Percentiles rank a stretch among this genome's conserved stretches.
phyloP scores from a whole-genome alignment of 2,329 filamentous ascomycete genomes.

The Pseudopithomyces chartarum region DNA sequence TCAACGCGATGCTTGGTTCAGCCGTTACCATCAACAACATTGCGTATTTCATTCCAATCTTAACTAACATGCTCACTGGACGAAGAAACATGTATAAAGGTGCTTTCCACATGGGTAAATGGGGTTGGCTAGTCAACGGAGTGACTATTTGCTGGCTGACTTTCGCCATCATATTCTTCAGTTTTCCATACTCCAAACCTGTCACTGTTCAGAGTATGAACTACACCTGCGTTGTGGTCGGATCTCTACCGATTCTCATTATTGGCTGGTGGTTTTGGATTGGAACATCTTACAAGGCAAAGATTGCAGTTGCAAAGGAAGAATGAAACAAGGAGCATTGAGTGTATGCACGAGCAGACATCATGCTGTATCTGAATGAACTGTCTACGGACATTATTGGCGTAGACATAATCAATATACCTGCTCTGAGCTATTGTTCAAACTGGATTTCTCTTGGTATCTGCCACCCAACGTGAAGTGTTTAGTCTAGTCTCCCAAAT shows the following conservation, averaged over 20 bases:
- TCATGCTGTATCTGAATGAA: too few species aligned
- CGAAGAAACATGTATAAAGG: constrained; percentile 14
- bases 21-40: constrained; percentile 16
- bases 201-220: constrained; percentile 11
- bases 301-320: constrained; percentile 3
- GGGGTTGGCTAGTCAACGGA: constrained; percentile 10
- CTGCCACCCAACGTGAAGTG: too few species aligned
- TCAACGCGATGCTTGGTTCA: constrained; percentile 14
- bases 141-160: constrained; percentile 14
- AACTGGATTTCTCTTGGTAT: too few species aligned
- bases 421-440: too few species aligned
- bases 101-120: constrained; percentile 13
- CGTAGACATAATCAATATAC: too few species aligned
- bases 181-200: constrained; percentile 13
- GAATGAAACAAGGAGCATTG: not conserved
- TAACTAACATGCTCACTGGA: constrained; percentile 13
- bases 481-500: too few species aligned
- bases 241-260: constrained; percentile 10
- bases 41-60: constrained; percentile 14
- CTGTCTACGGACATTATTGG: too few species aligned
- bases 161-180: constrained; percentile 15
- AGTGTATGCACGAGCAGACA: not conserved
- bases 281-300: not conserved
- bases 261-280: constrained; percentile 12
- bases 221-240: constrained; percentile 15